Conservation (phyloP, 2,329 filamentous ascomycete genomes). For the Colletotrichum destructivum region DNA sequence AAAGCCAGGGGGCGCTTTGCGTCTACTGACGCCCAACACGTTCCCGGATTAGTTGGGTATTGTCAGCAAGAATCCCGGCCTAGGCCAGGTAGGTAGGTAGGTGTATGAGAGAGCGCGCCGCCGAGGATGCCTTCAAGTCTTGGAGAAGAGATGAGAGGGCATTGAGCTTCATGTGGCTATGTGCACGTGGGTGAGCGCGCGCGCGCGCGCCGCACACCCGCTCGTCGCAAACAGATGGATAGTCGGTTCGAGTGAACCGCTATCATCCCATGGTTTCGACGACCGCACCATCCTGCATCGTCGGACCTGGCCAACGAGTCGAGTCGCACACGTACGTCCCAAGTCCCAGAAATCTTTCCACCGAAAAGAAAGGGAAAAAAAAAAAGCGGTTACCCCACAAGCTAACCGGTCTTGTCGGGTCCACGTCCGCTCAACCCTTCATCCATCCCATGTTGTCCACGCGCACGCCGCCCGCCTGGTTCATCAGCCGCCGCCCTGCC, state of each 20-base stretch:
- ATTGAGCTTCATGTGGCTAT: constrained; percentile 1
- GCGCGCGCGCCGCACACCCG: constrained; percentile 20
- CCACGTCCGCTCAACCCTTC: constrained; percentile 18
- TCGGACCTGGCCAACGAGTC: constrained; percentile 30
- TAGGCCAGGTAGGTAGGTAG: background rate
- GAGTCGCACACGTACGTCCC: constrained; percentile 40
- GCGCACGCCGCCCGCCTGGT: constrained; percentile 35
- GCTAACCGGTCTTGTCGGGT: constrained; percentile 30
- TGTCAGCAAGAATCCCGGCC: no score
- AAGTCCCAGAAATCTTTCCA: constrained; percentile 27
- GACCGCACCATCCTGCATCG: constrained; percentile 30
- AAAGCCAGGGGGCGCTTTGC: constrained; percentile 16
- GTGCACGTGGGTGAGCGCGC: constrained; percentile 17
- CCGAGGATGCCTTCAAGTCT: constrained; percentile 32
- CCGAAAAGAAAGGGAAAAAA: constrained; percentile 1
- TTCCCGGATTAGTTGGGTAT: constrained; percentile 9
- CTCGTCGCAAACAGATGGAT: constrained; percentile 35
- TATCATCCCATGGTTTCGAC: constrained; percentile 40
- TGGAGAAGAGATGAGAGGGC: constrained; percentile 5
- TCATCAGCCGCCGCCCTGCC: constrained; percentile 38
- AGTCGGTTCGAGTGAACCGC: constrained; percentile 25
- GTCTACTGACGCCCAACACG: constrained; percentile 25
- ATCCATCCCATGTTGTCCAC: constrained; percentile 37
- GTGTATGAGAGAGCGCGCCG: background rate
- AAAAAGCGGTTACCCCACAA: constrained; percentile 34